phyloP scores from a whole-genome alignment of 2,329 filamentous ascomycete species.

The Truncatella angustata region DNA sequence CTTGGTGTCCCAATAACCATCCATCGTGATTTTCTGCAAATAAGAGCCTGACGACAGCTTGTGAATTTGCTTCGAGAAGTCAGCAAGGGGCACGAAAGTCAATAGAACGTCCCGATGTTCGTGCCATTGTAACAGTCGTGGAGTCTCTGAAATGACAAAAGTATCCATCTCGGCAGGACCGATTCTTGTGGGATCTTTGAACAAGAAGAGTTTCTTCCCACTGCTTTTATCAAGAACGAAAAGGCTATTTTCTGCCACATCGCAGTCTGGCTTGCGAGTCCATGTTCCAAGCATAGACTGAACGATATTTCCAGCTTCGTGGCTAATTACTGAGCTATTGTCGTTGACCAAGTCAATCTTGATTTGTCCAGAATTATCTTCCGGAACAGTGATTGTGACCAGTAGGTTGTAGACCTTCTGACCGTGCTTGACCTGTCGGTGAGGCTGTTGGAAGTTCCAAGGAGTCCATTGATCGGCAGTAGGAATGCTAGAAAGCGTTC shows the following conservation, averaged over 20 bases:
- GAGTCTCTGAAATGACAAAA: conserved; percentile 27
- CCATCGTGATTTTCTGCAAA: background rate
- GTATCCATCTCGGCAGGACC: conserved; percentile 21
- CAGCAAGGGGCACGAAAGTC: conserved; percentile 11
- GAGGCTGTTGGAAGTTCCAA: conserved; percentile 14
- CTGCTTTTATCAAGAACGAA: conserved; percentile 11
- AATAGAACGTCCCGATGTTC: conserved; percentile 31
- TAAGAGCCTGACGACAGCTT: background rate
- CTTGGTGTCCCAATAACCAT: conserved; percentile 13
- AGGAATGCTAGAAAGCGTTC: background rate
- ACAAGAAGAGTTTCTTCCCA: conserved; percentile 21
- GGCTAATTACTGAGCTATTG: background rate
- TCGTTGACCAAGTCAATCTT: background rate
- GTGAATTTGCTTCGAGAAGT: conserved; percentile 15
- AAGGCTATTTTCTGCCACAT: conserved; percentile 28
- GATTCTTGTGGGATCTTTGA: conserved; percentile 26
- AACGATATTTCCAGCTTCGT: background rate
- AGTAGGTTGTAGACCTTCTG: background rate
- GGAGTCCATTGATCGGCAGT: conserved; percentile 16
- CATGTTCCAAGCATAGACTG: conserved; percentile 15
- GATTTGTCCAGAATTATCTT: background rate
- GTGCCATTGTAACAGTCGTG: conserved; percentile 25
- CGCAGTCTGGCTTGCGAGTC: conserved; percentile 22
- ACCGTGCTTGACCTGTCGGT: background rate
- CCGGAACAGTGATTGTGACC: background rate